Evolutionary conservation across 2,329 filamentous ascomycete genomes (phyloP).

Genomic region (Zelopaecilomyces penicillatus): DNA sequence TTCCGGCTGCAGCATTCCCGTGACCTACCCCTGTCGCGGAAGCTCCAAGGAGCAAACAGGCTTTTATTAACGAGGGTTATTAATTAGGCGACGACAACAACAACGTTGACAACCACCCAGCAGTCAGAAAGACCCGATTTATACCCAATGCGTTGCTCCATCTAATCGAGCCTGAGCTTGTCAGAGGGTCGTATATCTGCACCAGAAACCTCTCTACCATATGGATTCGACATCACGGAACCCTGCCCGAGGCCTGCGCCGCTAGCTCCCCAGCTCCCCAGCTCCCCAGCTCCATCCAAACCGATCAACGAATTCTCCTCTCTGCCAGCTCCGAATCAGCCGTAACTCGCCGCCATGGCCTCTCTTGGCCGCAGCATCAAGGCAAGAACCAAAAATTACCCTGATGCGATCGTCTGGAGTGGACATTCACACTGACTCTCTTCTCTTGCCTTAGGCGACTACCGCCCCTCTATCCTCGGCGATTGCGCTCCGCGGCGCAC

Average conservation of each 20-base stretch:
- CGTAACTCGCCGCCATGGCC: slow-evolving; percentile 2
- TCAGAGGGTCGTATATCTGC: no score
- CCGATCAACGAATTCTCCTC: not conserved
- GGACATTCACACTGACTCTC: no score
- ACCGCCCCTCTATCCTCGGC: slow-evolving; percentile 11
- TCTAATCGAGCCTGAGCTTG: no score
- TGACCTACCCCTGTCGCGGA: no score
- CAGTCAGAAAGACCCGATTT: no score
- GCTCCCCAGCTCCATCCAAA: not conserved
- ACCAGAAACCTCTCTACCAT: not conserved
- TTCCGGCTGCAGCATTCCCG: no score
- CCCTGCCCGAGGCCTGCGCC: not conserved
- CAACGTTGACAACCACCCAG: no score
- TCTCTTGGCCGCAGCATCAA: slow-evolving; percentile 2
- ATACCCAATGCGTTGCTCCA: no score
- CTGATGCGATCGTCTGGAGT: no score
- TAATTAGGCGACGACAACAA: no score
- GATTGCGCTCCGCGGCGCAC: slow-evolving; percentile 13
- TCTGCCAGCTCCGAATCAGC: not conserved
- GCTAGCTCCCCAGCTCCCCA: not conserved
- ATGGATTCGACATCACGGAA: not conserved
- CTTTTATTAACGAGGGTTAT: no score
- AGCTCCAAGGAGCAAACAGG: no score
- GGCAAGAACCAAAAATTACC: not conserved
- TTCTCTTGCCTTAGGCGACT: slow-evolving; percentile 12